phyloP scores from a whole-genome alignment of 2,329 filamentous ascomycete species.

The Elsinoe perseae region DNA sequence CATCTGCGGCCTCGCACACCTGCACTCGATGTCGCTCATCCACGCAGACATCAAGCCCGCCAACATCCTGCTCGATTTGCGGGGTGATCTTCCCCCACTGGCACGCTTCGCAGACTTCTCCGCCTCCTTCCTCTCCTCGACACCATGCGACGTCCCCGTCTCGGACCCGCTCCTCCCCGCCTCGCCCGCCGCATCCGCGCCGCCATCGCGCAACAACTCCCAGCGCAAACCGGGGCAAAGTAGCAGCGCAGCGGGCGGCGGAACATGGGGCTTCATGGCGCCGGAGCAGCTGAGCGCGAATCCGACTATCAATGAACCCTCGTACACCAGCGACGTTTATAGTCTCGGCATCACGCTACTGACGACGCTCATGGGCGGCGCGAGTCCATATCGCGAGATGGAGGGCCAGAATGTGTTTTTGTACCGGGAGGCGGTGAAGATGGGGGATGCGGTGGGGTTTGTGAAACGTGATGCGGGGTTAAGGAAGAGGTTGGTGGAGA shows the following conservation, averaged over 20 bases:
- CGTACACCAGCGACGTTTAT: slow-evolving; percentile 37
- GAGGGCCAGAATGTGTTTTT: slow-evolving; percentile 34
- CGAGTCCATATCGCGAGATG: slow-evolving; percentile 34
- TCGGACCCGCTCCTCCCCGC: slow-evolving; percentile 29
- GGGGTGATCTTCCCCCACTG: slow-evolving; percentile 21
- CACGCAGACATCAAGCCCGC: slow-evolving; percentile 43
- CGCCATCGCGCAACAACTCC: slow-evolving; percentile 9
- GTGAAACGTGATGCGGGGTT: slow-evolving; percentile 32
- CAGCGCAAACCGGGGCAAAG: neutral
- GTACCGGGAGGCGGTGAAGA: slow-evolving; percentile 38
- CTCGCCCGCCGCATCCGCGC: slow-evolving; percentile 20
- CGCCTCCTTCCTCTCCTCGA: slow-evolving; percentile 27
- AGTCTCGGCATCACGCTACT: slow-evolving; percentile 40
- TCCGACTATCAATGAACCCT: slow-evolving; percentile 26
- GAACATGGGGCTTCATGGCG: slow-evolving; percentile 41
- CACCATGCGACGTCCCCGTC: slow-evolving; percentile 30
- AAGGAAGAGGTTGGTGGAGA: slow-evolving; percentile 26
- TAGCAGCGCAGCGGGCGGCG: slow-evolving; percentile 30
- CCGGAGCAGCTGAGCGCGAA: slow-evolving; percentile 28
- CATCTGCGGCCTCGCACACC: slow-evolving; percentile 36
- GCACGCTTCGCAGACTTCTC: slow-evolving; percentile 40
- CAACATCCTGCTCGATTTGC: slow-evolving; percentile 36
- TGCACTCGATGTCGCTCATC: slow-evolving; percentile 34
- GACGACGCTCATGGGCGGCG: slow-evolving; percentile 35
- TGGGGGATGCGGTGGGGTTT: slow-evolving; percentile 35